A percentile compares a stretch with the other conserved stretches of the same genome.
phyloP scores from a whole-genome alignment of 1,139 yeast species.

The Saccharomyces pastorianus region DNA sequence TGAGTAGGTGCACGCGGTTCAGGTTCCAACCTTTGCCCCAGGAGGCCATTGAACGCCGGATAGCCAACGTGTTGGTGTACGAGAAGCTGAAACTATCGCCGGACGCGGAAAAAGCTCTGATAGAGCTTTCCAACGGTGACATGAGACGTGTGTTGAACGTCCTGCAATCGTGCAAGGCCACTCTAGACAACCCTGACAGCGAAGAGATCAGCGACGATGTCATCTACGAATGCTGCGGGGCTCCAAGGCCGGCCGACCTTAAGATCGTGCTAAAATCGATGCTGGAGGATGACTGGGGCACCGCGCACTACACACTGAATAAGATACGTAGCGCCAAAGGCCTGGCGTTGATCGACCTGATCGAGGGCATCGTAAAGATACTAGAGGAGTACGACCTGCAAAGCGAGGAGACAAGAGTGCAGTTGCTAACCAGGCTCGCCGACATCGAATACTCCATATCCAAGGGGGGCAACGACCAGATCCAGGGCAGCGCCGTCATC shows the following conservation, averaged over 20 bases:
- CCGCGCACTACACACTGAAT: slow-evolving; percentile 58
- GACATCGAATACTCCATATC: slow-evolving; percentile 89
- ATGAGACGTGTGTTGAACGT: slow-evolving; percentile 95
- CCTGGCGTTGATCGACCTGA: slow-evolving; percentile 77
- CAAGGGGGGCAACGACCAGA: slow-evolving; percentile 84
- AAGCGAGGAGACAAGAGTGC: slow-evolving; percentile 47
- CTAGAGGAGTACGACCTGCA: slow-evolving; percentile 60
- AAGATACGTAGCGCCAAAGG: slow-evolving; percentile 66
- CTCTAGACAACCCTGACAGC: slow-evolving; percentile 39
- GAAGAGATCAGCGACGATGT: slow-evolving; percentile 57
- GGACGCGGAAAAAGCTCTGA: slow-evolving; percentile 58
- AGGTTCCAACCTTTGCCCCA: slow-evolving; percentile 76
- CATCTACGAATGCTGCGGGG: slow-evolving; percentile 92
- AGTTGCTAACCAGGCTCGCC: slow-evolving; percentile 59
- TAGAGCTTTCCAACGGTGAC: slow-evolving; percentile 76
- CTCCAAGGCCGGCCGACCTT: slow-evolving; percentile 84
- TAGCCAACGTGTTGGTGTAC: slow-evolving; percentile 56
- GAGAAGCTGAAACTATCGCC: slow-evolving; percentile 54
- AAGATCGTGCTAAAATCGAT: slow-evolving; percentile 68
- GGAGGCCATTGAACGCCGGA: slow-evolving; percentile 58
- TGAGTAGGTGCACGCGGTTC: slow-evolving; percentile 92
- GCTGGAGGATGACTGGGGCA: slow-evolving; percentile 81
- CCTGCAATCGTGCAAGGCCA: slow-evolving; percentile 86
- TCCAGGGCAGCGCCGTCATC: slow-evolving; percentile 84
- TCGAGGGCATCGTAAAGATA: slow-evolving; percentile 66